Conservation (phyloP, 1,284 basidiomycete species). For the Malassezia globosa region DNA sequence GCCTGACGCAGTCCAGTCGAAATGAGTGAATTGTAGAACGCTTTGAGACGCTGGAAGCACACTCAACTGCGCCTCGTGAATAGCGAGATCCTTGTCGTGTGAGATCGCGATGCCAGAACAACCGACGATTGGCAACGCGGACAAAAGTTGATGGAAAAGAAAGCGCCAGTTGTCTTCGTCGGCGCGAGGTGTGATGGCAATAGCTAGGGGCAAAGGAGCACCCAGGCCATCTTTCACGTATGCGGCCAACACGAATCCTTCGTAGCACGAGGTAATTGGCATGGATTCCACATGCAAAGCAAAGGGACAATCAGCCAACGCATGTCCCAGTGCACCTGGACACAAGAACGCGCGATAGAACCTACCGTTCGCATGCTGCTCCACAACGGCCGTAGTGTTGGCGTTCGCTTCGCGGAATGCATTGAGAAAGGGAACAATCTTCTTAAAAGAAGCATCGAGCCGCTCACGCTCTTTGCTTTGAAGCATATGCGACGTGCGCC, state of each 20-base stretch:
- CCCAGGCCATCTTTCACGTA: slow-evolving; percentile 14
- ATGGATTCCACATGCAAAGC: slow-evolving; percentile 13
- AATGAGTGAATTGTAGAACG: neutral
- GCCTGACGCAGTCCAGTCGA: slow-evolving; percentile 15
- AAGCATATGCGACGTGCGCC: slow-evolving; percentile 17
- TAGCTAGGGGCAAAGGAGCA: slow-evolving; percentile 8
- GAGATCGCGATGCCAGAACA: slow-evolving; percentile 12
- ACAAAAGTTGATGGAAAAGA: slow-evolving; percentile 17
- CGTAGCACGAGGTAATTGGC: slow-evolving; percentile 13
- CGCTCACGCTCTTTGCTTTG: slow-evolving; percentile 16
- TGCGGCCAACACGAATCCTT: slow-evolving; percentile 9
- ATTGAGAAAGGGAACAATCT: slow-evolving; percentile 17
- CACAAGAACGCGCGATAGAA: slow-evolving; percentile 17
- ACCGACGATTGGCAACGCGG: slow-evolving; percentile 12
- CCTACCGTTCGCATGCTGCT: slow-evolving; percentile 15
- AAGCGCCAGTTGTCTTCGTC: slow-evolving; percentile 20
- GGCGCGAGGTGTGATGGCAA: slow-evolving; percentile 11
- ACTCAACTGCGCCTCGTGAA: slow-evolving; percentile 7
- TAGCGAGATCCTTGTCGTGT: slow-evolving; percentile 1
- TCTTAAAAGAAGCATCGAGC: slow-evolving; percentile 15
- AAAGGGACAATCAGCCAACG: slow-evolving; percentile 17
- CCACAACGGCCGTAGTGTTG: slow-evolving; percentile 13
- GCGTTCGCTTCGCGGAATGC: slow-evolving; percentile 18
- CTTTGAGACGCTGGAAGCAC: slow-evolving; percentile 13
- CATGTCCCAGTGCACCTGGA: slow-evolving; percentile 9